Evolutionary conservation across 495 filamentous ascomycete species (phyloP), one percentile per base, ranked within the genome.

Genomic region (Neurospora sp.): DNA sequence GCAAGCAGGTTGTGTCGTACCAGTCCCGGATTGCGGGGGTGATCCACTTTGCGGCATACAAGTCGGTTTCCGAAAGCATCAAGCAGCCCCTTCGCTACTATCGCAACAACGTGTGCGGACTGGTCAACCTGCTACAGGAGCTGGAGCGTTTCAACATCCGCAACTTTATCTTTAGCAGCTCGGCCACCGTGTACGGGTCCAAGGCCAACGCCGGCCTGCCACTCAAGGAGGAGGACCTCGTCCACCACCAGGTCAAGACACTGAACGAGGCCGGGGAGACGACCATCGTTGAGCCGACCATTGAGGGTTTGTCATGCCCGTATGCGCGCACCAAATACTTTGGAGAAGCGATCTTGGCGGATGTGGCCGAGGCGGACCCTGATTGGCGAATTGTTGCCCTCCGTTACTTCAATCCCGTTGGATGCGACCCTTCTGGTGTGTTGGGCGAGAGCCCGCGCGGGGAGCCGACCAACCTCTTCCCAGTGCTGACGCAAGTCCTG

Each of bases 301-400:
- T 85, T 42, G 82, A 82, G 20, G 89, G 89, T 1, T 84, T 91
- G 72, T 89, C 89, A 35, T 90, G 88, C 73, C 89, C 89, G 2
- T 91, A 91, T 75, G 89, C 89, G 20, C 86, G 89, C 69, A 89
- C 89, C 5, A 91, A 91, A 78, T 91, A 87, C 84, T 89, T 91
- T 75, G 86, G 86, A 75, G 89, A 91, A 74, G 86, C 87, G 16
- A 90, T 91, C 70, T 81, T 91, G n/a, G 86, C 87, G 14, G 89
- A 91, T 75, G 77, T 89, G 27, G 88, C 88, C 14, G 80, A 79
- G 23, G 84, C 89, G 5, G 86, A 90, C 78, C 84, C 89, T 7
- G 84, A 84, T 59, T 90, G 88, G 89, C 86, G 84, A 12, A 88
- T 90, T 74, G 86, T 89, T 31, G 87, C 88, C 20, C 83, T 92